These are phyloP conservation scores for Berkeleyomyces basicola DNA, from an alignment of 2,329 filamentous ascomycete genomes.

Conservation along the genomic window DNA sequence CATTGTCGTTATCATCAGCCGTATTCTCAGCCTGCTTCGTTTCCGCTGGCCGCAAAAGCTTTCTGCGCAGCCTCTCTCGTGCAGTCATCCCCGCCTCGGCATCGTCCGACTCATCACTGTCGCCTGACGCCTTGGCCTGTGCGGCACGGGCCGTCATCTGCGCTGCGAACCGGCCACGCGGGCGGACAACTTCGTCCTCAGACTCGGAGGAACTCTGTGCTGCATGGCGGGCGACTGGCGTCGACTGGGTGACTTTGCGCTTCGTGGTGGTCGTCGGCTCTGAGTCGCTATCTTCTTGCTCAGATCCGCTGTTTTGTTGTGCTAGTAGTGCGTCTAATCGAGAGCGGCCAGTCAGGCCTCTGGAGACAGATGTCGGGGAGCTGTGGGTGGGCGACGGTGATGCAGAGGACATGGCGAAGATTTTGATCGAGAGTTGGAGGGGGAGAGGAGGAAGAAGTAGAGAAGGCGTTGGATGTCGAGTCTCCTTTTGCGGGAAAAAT, in stretches of 20 bases:
- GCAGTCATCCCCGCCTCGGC: conserved; percentile 14
- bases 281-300: conserved; percentile 22
- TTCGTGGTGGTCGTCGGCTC: background rate
- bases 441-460: background rate
- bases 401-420: conserved; percentile 5
- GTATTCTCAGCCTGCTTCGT: conserved; percentile 19
- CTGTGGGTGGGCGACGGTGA: conserved; percentile 5
- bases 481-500: background rate
- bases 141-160: conserved; percentile 33
- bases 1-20: conserved; percentile 19
- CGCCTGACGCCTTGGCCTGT: conserved; percentile 18
- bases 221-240: background rate
- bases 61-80: conserved; percentile 6
- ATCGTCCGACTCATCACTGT: conserved; percentile 24
- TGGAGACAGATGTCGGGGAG: background rate
- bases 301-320: conserved; percentile 32
- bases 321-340: conserved; percentile 39
- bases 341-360: conserved; percentile 31
- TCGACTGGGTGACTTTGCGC: background rate
- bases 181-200: conserved; percentile 26
- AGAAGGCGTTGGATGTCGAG: background rate
- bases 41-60: conserved; percentile 16
- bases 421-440: background rate
- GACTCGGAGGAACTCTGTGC: conserved; percentile 12
- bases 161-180: conserved; percentile 47